These are phyloP conservation scores for Metarhizium robertsii DNA, from an alignment of 2,329 filamentous ascomycete species.

Conservation along the genomic window DNA sequence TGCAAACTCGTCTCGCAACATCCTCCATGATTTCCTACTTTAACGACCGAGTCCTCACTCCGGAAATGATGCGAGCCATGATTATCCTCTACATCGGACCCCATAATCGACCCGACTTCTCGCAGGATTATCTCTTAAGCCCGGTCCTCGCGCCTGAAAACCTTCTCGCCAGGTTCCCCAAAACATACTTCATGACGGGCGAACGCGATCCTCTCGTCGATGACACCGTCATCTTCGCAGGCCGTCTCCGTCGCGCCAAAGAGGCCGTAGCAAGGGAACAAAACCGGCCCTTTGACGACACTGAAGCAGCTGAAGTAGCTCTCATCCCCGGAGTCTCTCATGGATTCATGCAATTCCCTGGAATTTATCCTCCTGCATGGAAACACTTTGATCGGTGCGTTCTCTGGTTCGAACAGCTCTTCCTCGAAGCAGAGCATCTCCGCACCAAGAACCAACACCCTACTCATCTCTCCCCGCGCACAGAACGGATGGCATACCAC, in stretches of 20 bases:
- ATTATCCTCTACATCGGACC: conserved; percentile 96
- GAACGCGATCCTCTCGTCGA: conserved; percentile 94
- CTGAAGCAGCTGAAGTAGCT: conserved; percentile 55
- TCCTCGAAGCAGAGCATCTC: conserved; percentile 41
- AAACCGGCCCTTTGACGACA: conserved; percentile 24
- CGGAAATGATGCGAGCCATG: conserved; percentile 99
- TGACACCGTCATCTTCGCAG: conserved; percentile 93
- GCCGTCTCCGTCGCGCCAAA: conserved; percentile 73
- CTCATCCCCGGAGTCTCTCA: conserved; percentile 86
- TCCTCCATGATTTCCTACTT: conserved; percentile 98
- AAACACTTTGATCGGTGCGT: conserved; percentile 72
- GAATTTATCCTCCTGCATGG: conserved; percentile 83
- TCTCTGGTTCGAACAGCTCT: conserved; percentile 73
- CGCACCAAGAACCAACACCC: conserved; percentile 14
- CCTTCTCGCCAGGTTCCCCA: conserved; percentile 79
- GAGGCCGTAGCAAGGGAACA: conserved; percentile 30
- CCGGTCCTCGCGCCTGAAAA: conserved; percentile 82
- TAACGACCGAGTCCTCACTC: conserved; percentile 86
- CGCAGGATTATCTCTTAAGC: conserved; percentile 80
- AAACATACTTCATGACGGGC: conserved; percentile 87
- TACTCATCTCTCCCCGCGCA: not conserved
- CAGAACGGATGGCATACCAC: not conserved
- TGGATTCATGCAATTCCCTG: conserved; percentile 87
- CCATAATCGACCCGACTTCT: conserved; percentile 86
- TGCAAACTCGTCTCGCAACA: conserved; percentile 83